A percentile compares a stretch with the other conserved stretches of the same genome.
These are phyloP conservation scores for Diplotaxis tenuifolia DNA, from an alignment of 345 rosid genomes.

Conservation along the genomic window DNA sequence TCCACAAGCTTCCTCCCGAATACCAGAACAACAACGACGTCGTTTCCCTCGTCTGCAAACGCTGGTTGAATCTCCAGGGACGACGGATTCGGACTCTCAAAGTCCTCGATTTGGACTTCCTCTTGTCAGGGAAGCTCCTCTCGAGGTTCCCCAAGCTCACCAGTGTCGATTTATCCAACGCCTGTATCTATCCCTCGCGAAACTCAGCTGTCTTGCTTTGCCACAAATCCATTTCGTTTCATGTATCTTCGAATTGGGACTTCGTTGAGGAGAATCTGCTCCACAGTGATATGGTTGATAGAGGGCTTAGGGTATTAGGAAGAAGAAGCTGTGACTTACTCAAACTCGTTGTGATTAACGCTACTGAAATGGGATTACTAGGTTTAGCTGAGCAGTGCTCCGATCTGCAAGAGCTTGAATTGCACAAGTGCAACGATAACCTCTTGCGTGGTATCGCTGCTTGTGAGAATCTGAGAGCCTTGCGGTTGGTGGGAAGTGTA, in stretches of 20 bases:
- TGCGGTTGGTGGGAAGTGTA: slow-evolving; percentile 63
- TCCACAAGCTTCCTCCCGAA: slow-evolving; percentile 58
- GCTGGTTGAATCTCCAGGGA: slow-evolving; percentile 82
- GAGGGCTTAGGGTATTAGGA: slow-evolving; percentile 57
- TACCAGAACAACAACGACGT: slow-evolving; percentile 46
- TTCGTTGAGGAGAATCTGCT: slow-evolving; percentile 55
- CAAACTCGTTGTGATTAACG: slow-evolving; percentile 62
- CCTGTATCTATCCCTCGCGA: slow-evolving; percentile 47
- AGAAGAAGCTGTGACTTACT: slow-evolving; percentile 65
- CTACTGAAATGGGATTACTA: slow-evolving; percentile 67
- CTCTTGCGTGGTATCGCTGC: slow-evolving; percentile 80
- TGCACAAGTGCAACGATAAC: slow-evolving; percentile 69
- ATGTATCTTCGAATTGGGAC: slow-evolving; percentile 32
- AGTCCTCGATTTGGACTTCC: slow-evolving; percentile 65
- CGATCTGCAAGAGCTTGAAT: slow-evolving; percentile 72
- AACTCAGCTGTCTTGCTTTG: slow-evolving; percentile 53
- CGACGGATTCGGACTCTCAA: slow-evolving; percentile 56
- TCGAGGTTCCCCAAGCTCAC: slow-evolving; percentile 69
- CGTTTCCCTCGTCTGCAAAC: slow-evolving; percentile 73
- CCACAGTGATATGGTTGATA: slow-evolving; percentile 54
- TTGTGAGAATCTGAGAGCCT: slow-evolving; percentile 67
- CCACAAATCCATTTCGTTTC: slow-evolving; percentile 46
- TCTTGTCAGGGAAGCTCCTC: slow-evolving; percentile 65
- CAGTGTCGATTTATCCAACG: slow-evolving; percentile 49
- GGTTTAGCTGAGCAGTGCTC: slow-evolving; percentile 59